Evolutionary conservation across 1,284 basidiomycete genomes (phyloP), one percentile per base, ranked within the genome.

Genomic region (Ganoderma boninense): DNA sequence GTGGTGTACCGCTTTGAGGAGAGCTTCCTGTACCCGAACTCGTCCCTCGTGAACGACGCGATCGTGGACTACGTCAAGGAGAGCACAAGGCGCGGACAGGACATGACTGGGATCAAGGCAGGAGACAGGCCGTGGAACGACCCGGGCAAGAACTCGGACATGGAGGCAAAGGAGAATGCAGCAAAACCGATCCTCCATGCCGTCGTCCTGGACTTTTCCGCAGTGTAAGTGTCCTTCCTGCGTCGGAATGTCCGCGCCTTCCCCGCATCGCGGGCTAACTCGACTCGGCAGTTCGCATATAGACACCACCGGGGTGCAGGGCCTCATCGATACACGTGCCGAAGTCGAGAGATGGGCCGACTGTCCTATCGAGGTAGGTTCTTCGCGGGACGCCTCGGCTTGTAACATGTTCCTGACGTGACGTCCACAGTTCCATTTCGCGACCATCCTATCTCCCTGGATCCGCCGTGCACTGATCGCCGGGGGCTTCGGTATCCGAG

Each of bases 41-140:
- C 92, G 4, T 94, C 94, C 0, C 84, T 89, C 72, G 84, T 94
- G 77, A 96, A 96, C 80, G 88, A 90, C 66, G 84, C 87, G 0
- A 84, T 99, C 43, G 92, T 96, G 52, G 92, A 94, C 71, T 87
- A 95, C 74, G 95, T 96, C 76, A 97, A 94, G 81, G 83, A 84
- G 71, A 84, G 90, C 74, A 96, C 93, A 69, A 87, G 90, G 32
- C 89, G 96, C 40, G 95, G 95, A 26, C 87, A 86, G 76, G 93
- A 95, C 79, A 87, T 93, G 83, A 84, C 86, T 60, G 79, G 83
- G 35, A 84, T 93, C 73, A 85, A 81, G 69, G 82, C 88, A 29
- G 85, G 87, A 72, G 95, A 98, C 78, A 88, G 97, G 62, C 90
- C 95, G 4, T 99, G 97, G 97, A 99, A 99, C 79, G 96, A 97